Evolutionary conservation across 108 stramenopile genomes (phyloP).

Genomic region (Aureococcus anophagefferens): DNA sequence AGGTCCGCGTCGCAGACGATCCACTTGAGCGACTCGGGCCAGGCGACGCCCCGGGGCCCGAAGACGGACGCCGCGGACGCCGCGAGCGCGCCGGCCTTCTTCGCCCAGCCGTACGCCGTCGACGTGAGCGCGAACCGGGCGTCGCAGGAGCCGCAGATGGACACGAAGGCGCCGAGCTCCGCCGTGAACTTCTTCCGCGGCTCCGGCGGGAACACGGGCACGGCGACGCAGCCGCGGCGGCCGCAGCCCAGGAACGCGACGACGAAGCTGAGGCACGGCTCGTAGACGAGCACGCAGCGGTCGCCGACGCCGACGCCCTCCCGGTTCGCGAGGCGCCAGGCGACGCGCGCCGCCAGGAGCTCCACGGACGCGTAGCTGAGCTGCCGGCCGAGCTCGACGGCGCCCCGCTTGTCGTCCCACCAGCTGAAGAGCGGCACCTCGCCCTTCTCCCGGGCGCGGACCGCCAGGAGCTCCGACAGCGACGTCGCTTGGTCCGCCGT

Average conservation of each 20-base stretch:
- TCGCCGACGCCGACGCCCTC: slow-evolving; percentile 36
- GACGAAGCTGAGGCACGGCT: slow-evolving; percentile 88
- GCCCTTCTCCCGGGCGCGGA: background rate
- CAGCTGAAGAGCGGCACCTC: background rate
- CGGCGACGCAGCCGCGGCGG: background rate
- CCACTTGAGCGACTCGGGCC: slow-evolving; percentile 30
- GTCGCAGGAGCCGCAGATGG: slow-evolving; percentile 62
- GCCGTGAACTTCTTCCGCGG: slow-evolving; percentile 59
- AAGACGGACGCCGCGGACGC: slow-evolving; percentile 9
- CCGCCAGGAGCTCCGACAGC: too few species aligned
- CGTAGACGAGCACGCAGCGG: slow-evolving; percentile 81
- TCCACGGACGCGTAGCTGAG: too few species aligned
- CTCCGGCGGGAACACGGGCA: slow-evolving; percentile 80
- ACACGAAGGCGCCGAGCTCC: slow-evolving; percentile 49
- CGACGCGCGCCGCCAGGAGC: background rate
- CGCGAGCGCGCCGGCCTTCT: slow-evolving; percentile 43
- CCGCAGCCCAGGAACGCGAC: slow-evolving; percentile 89
- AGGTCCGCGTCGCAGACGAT: slow-evolving; percentile 17
- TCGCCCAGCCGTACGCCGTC: slow-evolving; percentile 64
- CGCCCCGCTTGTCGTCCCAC: background rate
- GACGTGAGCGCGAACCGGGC: slow-evolving; percentile 76
- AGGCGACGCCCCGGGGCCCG: slow-evolving; percentile 15
- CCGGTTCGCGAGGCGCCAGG: background rate
- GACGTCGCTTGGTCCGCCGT: too few species aligned
- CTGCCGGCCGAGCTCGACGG: background rate